Percentiles rank a stretch among this genome's conserved stretches.
phyloP scores from a whole-genome alignment of 257 asterid genomes.

The Thymus mandschuricus region DNA sequence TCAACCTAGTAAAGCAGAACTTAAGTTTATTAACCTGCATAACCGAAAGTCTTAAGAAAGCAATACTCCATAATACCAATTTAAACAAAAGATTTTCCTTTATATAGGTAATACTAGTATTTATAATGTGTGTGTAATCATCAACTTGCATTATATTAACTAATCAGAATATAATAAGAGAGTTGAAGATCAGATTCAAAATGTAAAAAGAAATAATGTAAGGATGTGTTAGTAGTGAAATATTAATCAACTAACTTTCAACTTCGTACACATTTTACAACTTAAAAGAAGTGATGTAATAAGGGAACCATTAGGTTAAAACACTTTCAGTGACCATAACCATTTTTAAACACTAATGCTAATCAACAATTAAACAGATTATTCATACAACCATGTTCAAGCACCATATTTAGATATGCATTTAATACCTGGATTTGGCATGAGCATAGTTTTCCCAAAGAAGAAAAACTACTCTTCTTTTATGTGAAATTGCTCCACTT shows the following conservation, averaged over 20 bases:
- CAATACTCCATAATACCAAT: no score
- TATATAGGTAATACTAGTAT: no score
- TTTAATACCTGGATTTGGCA: conserved; percentile 73
- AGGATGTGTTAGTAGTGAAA: background rate
- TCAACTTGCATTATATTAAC: no score
- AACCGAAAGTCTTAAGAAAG: no score
- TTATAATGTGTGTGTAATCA: no score
- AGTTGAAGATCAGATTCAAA: background rate
- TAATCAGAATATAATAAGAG: no score
- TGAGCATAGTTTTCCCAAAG: conserved; percentile 99
- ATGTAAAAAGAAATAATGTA: background rate
- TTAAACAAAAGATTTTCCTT: no score
- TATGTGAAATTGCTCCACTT: conserved; percentile 74
- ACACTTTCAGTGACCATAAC: background rate
- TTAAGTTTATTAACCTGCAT: no score
- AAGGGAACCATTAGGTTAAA: conserved; percentile 1
- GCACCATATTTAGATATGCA: background rate
- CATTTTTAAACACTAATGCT: background rate
- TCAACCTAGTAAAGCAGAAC: no score
- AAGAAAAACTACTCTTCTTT: conserved; percentile 82
- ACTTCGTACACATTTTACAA: background rate
- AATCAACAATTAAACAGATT: conserved; percentile 3
- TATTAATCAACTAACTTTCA: background rate
- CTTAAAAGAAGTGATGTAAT: background rate
- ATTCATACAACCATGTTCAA: conserved; percentile 1